A percentile compares a stretch with the other conserved stretches of the same genome.
Conservation (phyloP, 768 basidiomycete genomes). For the Porphyrellus cyaneotinctus region DNA sequence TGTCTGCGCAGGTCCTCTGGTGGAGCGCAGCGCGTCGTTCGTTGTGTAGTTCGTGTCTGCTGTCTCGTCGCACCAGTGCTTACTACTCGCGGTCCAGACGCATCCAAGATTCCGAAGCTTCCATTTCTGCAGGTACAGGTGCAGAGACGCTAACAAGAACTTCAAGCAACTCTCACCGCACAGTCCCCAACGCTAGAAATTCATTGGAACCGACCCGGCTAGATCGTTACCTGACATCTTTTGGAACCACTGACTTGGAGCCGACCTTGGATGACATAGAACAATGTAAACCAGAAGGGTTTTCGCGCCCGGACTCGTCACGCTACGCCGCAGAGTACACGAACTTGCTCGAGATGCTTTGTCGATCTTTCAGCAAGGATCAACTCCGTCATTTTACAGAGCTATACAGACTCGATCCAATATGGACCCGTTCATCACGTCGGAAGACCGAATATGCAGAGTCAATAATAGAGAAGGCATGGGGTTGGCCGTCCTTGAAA, state of each 20-base stretch:
- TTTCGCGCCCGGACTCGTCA: slow-evolving; percentile 38
- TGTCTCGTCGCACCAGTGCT: slow-evolving; percentile 13
- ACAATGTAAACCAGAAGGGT: slow-evolving; percentile 43
- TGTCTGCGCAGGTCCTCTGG: slow-evolving; percentile 22
- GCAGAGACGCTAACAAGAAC: background rate
- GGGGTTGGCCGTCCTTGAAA: slow-evolving; percentile 64
- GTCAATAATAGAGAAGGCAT: slow-evolving; percentile 58
- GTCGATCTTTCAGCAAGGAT: slow-evolving; percentile 57
- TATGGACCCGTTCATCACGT: slow-evolving; percentile 31
- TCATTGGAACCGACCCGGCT: slow-evolving; percentile 44
- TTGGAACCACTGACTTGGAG: slow-evolving; percentile 42
- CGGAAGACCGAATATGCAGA: slow-evolving; percentile 42
- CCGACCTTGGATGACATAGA: slow-evolving; percentile 63
- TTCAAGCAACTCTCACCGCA: slow-evolving; percentile 1
- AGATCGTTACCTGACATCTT: slow-evolving; percentile 53
- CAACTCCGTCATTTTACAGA: slow-evolving; percentile 56
- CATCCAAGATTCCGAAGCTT: slow-evolving; percentile 3
- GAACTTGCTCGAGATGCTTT: slow-evolving; percentile 48
- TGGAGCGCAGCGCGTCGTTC: slow-evolving; percentile 14
- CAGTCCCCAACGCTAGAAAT: slow-evolving; percentile 16
- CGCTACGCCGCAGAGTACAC: slow-evolving; percentile 53
- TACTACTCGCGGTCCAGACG: slow-evolving; percentile 24
- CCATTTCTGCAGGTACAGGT: slow-evolving; percentile 1
- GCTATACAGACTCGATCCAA: slow-evolving; percentile 41
- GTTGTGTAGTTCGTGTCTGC: slow-evolving; percentile 13